Base-by-base conservation (phyloP, 768 basidiomycete species). In the Scleroderma bovista region DNA sequence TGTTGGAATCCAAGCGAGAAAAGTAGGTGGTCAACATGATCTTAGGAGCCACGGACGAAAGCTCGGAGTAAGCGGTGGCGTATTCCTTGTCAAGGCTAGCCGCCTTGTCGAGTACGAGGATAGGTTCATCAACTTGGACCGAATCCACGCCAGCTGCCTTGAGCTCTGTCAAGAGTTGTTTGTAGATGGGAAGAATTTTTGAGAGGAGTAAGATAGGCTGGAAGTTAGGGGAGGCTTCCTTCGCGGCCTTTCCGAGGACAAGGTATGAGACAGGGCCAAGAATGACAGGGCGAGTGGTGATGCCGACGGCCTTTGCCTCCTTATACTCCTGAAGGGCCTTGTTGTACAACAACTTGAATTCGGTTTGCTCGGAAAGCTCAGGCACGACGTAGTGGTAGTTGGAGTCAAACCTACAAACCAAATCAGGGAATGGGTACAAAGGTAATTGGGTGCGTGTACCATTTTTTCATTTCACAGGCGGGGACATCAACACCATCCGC, bases 361-460 rank as follows among this genome's bases (percentile, higher is more conserved):
- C 84, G 26, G 86, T 88, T 61, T 80, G 75, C 47, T 90, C 87
- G 9, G 89, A 89, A 71, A 96, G 82, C 74, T 96, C 96, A 49
- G 94, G 94, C 52, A 98, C 96, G 69, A 98, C 93, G 65, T 85
- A 94, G 77, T 98, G 94, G 77, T 96, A 98, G 82, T 96, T 97
- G 45, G 92, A 93, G 73, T 96, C 93, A 69, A 93, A 95, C 93
- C 92, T 94, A 54, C 31, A 48, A 17, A 13, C 24, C 54, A 42
- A 26, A 10, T 22, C 41, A 24, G 51, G 24, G 61, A 36, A 3
- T 16, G 43, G 33, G 15, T 37, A 15, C 37, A 33, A 31, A 47
- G 15, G 22, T 7, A 24, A 26, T 24, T 13, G 15, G 46, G 3
- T 48, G 49, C 17, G 75, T 84, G 60, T 65, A 91, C 95, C 96